A percentile compares a stretch with the other conserved stretches of the same genome.
These are phyloP conservation scores for Fusarium guadeloupense DNA, from an alignment of 2,329 filamentous ascomycete species.

Conservation along the genomic window DNA sequence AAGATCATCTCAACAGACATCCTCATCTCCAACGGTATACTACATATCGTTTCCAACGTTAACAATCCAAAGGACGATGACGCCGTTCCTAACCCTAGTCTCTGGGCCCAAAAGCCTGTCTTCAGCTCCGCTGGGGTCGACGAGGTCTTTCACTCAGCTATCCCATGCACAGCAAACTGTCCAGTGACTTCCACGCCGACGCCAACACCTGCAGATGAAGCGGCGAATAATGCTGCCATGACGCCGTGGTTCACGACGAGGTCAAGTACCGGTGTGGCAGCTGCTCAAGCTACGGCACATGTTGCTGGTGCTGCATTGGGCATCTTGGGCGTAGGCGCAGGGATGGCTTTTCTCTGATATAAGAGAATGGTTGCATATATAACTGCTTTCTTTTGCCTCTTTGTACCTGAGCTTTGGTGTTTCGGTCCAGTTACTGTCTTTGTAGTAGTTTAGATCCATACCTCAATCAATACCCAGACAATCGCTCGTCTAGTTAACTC, in stretches of 20 bases:
- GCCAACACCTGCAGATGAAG: constrained; percentile 21
- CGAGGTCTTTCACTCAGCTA: constrained; percentile 52
- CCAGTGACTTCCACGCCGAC: constrained; percentile 18
- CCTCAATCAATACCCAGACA: constrained; percentile 15
- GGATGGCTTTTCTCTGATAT: constrained; percentile 41
- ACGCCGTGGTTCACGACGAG: constrained; percentile 37
- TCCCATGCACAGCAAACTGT: constrained; percentile 55
- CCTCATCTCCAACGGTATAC: constrained; percentile 65
- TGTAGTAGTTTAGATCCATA: constrained; percentile 3
- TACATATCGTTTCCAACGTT: constrained; percentile 66
- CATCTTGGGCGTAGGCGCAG: constrained; percentile 45
- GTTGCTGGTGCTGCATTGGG: constrained; percentile 45
- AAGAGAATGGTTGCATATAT: background rate
- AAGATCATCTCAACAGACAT: constrained; percentile 63
- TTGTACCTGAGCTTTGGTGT: constrained; percentile 11
- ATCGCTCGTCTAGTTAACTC: background rate
- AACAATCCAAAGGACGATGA: constrained; percentile 54
- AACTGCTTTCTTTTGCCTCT: background rate
- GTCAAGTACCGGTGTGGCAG: constrained; percentile 36
- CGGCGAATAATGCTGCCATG: constrained; percentile 30
- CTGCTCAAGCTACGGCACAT: constrained; percentile 41
- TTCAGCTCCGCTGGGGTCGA: constrained; percentile 62
- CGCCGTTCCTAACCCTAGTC: constrained; percentile 50
- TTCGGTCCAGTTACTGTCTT: background rate
- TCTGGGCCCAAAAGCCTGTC: constrained; percentile 57